Conservation (phyloP, 2,329 filamentous ascomycete species). For the Orbilia ellipsospora region DNA sequence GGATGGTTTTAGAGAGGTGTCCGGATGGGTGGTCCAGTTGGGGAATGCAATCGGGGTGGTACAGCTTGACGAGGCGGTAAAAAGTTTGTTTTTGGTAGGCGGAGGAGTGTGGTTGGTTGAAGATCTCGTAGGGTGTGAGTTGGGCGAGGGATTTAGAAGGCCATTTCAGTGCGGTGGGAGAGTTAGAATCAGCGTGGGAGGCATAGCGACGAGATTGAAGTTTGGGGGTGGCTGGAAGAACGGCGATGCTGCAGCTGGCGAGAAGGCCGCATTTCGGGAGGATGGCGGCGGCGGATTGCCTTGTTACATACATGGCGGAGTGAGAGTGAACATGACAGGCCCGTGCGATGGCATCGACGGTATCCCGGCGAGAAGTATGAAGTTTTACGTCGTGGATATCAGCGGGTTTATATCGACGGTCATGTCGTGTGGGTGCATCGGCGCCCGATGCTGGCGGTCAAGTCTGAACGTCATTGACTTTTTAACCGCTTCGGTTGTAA, state of each 20-base stretch:
- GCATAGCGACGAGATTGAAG: conserved; percentile 16
- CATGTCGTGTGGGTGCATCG: neutral
- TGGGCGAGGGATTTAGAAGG: conserved; percentile 40
- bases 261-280: conserved; percentile 47
- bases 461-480: conserved; percentile 33
- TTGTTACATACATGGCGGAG: conserved; percentile 45
- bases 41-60: conserved; percentile 82
- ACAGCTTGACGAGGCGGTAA: conserved; percentile 92
- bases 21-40: conserved; percentile 63
- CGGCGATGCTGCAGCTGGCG: conserved; percentile 16
- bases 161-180: conserved; percentile 16
- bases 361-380: neutral
- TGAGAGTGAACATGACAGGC: conserved; percentile 29
- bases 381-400: conserved; percentile 12
- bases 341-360: neutral
- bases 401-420: neutral
- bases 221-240: conserved; percentile 1
- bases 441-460: neutral
- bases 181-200: conserved; percentile 1
- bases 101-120: conserved; percentile 43
- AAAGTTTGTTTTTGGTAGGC: conserved; percentile 76
- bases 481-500: conserved; percentile 12
- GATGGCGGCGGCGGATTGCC: conserved; percentile 30
- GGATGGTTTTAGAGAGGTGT: conserved; percentile 70
- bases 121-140: conserved; percentile 52